Conservation (phyloP, 1,284 basidiomycete genomes). For the Stygiomarasmius scandens region DNA sequence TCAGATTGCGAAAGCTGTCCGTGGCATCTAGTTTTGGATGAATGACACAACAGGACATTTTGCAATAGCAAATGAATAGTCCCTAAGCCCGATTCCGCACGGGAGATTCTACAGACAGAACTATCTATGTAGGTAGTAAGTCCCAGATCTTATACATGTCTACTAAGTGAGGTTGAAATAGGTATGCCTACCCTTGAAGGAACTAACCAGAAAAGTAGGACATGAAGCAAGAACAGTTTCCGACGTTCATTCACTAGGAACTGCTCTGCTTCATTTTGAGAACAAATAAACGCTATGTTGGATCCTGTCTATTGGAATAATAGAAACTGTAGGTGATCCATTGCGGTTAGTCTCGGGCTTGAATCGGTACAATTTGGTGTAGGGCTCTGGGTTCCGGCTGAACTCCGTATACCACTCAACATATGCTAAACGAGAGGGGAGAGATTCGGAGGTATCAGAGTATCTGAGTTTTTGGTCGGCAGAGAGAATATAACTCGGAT, state of each 20-base stretch:
- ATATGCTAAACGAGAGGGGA: background rate
- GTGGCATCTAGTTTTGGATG: no score
- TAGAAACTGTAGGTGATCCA: background rate
- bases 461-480: background rate
- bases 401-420: slow-evolving; percentile 1
- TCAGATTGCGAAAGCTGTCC: no score
- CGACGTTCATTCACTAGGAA: background rate
- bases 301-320: slow-evolving; percentile 1
- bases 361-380: slow-evolving; percentile 14
- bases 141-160: no score
- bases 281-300: background rate
- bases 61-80: no score
- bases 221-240: background rate
- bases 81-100: no score
- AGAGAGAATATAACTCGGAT: background rate
- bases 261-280: slow-evolving; percentile 6
- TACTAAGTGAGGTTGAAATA: background rate
- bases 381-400: slow-evolving; percentile 2
- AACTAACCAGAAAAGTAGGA: background rate
- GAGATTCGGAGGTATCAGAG: background rate
- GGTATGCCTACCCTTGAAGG: background rate
- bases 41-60: no score
- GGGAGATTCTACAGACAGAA: no score
- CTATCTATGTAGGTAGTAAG: no score
- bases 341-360: background rate